phyloP scores from a whole-genome alignment of 1,139 yeast species.

The Debaryomyces singareniensis region DNA sequence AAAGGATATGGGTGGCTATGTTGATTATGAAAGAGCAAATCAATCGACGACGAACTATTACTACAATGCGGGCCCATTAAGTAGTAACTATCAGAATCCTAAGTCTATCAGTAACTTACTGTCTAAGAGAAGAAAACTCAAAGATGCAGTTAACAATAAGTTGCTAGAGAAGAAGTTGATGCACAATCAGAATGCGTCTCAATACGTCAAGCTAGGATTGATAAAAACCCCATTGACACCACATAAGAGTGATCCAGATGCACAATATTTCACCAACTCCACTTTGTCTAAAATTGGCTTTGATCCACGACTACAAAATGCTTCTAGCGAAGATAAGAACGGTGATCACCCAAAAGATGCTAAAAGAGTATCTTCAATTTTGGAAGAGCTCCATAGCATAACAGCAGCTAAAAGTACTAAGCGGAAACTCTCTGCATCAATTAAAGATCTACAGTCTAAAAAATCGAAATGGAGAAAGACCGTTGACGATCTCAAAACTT shows the following conservation, averaged over 20 bases:
- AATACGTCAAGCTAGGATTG: slow-evolving; percentile 15
- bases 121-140: slow-evolving; percentile 25
- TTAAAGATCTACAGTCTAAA: background rate
- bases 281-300: slow-evolving; percentile 32
- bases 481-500: slow-evolving; percentile 12
- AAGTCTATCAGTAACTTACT: slow-evolving; percentile 32
- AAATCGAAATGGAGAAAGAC: too few relatives aligned
- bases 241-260: background rate
- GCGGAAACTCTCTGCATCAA: slow-evolving; percentile 10
- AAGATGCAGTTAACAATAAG: slow-evolving; percentile 27
- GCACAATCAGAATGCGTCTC: slow-evolving; percentile 10
- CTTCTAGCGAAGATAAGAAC: slow-evolving; percentile 9
- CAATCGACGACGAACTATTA: slow-evolving; percentile 20
- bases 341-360: too few relatives aligned
- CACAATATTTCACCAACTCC: background rate
- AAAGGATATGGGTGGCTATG: slow-evolving; percentile 3
- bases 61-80: slow-evolving; percentile 8
- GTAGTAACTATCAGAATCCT: slow-evolving; percentile 38
- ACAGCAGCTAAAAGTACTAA: slow-evolving; percentile 13
- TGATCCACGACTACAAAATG: slow-evolving; percentile 31
- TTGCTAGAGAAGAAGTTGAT: slow-evolving; percentile 25
- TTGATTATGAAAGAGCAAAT: slow-evolving; percentile 13
- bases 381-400: slow-evolving; percentile 19
- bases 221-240: slow-evolving; percentile 7
- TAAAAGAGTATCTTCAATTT: slow-evolving; percentile 10